Evolutionary conservation across 352 stramenopile species (phyloP), one percentile per base, ranked within the genome.

Genomic region (Pythium aquatile): DNA sequence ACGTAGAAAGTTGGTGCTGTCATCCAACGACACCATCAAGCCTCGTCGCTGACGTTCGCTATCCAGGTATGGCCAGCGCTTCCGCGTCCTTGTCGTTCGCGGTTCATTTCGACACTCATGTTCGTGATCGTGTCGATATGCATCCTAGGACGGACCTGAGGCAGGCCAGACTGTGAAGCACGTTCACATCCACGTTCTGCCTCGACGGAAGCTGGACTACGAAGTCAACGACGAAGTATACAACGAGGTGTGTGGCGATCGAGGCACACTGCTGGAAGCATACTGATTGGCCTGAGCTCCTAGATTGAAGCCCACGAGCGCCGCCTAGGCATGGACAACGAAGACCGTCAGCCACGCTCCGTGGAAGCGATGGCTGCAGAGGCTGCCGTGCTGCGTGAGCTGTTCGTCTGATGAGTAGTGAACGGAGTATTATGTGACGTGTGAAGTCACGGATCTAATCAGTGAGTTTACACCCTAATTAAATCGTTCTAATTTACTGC

Each of bases 101-200:
- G 20, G 20, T 24, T 24, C 20, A 24, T 24, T 9, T 35, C 32
- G 2, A 13, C 28, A 26, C 20, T 28, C 17, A 35, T 52, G 24
- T 13, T 42, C 10, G 40, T 16, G n/a, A 29, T 14, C n/a, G 26
- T 54, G 9, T 28, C 35, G 2, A 40, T 35, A 9, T 28, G 20
- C 3, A 16, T 64, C 7, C 13, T 10, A 91, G 78, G 96, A 98
- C 72, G 96, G 96, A 30, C 62, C 57, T 26, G 81, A 75, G 2
- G 93, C 94, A 5, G 96, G 94, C 2, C 94, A 98, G 71, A 96
- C 83, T 0, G 90, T 99, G 7, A 79, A 86, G 7, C 94, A 99
- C 78, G 90, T 97, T 7, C 93, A 98, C 68, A 90, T 98, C n/a
- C 93, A 98, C 73, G 83, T 98, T 14, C 79, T 98, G 37, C 93